These are phyloP conservation scores for Hibiscus tridactylites DNA, from an alignment of 345 rosid genomes.

Conservation along the genomic window DNA sequence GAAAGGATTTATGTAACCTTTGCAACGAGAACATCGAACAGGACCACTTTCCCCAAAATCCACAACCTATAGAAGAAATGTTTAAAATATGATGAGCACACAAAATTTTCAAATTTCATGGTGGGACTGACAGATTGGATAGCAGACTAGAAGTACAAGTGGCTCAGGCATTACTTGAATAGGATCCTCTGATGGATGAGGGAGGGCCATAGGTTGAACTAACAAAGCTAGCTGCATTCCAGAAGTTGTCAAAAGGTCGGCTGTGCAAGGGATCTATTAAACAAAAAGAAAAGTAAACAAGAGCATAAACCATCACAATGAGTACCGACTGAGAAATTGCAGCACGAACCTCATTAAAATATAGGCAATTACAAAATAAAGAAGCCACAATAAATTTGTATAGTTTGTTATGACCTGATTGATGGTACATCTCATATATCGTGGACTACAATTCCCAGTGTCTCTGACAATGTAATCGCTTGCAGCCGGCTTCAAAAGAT, in stretches of 20 bases:
- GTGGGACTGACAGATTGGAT: neutral
- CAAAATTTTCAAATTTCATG: neutral
- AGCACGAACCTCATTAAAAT: slow-evolving; percentile 1
- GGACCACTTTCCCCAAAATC: slow-evolving; percentile 95
- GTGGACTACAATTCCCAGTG: slow-evolving; percentile 97
- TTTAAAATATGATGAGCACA: slow-evolving; percentile 3
- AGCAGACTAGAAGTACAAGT: neutral
- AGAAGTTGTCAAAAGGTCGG: slow-evolving; percentile 84
- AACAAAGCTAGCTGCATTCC: slow-evolving; percentile 90
- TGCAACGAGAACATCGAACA: slow-evolving; percentile 88
- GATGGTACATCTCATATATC: slow-evolving; percentile 95
- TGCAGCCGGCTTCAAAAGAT: slow-evolving; percentile 70
- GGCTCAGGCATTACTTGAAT: slow-evolving; percentile 47
- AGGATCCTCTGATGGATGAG: slow-evolving; percentile 96
- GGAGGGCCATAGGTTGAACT: slow-evolving; percentile 91
- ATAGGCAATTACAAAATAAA: neutral
- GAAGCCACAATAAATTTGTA: slow-evolving; percentile 9
- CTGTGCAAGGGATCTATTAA: slow-evolving; percentile 87
- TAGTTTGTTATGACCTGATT: slow-evolving; percentile 56
- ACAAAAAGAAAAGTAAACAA: slow-evolving; percentile 2
- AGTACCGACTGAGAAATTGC: neutral
- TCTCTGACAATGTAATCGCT: slow-evolving; percentile 81
- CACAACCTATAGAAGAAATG: slow-evolving; percentile 47
- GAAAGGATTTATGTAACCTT: slow-evolving; percentile 90
- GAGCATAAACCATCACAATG: neutral